Evolutionary conservation across 2,329 filamentous ascomycete genomes (phyloP).

Genomic region (Leptosphaerulina australis): DNA sequence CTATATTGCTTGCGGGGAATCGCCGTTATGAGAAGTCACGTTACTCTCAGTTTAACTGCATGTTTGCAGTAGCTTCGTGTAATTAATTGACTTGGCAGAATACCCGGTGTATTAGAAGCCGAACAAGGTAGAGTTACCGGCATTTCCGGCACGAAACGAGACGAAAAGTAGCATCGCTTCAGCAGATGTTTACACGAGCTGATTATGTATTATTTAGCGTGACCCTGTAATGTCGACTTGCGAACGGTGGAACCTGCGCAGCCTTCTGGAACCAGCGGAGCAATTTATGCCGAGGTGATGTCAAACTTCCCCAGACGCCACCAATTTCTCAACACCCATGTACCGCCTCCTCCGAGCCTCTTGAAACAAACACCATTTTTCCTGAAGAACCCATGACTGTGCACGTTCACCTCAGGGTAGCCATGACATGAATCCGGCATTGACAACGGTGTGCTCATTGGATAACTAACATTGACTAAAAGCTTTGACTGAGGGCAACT

Average conservation of each 20-base stretch:
- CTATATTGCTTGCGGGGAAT: conserved; percentile 14
- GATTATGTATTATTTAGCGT: neutral
- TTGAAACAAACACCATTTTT: conserved; percentile 1
- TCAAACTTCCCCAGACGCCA: conserved; percentile 15
- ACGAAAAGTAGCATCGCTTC: neutral
- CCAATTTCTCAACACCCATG: conserved; percentile 14
- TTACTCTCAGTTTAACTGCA: conserved; percentile 1
- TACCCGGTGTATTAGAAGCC: conserved; percentile 14
- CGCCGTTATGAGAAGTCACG: neutral
- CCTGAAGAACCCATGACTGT: neutral
- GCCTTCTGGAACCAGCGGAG: conserved; percentile 5
- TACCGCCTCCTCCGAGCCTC: neutral
- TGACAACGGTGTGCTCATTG: neutral
- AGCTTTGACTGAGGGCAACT: neutral
- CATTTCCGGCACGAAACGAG: neutral
- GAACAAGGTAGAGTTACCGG: conserved; percentile 6
- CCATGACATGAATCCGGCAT: neutral
- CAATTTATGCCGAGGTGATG: conserved; percentile 9
- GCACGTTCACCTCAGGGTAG: neutral
- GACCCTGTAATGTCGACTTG: conserved; percentile 9
- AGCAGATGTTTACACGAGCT: neutral
- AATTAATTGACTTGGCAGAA: conserved; percentile 18
- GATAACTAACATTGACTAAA: neutral
- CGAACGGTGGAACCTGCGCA: conserved; percentile 4
- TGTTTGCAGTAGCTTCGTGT: conserved; percentile 14